These are phyloP conservation scores for Penicillium corylophilum DNA, from an alignment of 2,329 filamentous ascomycete genomes.

Conservation along the genomic window DNA sequence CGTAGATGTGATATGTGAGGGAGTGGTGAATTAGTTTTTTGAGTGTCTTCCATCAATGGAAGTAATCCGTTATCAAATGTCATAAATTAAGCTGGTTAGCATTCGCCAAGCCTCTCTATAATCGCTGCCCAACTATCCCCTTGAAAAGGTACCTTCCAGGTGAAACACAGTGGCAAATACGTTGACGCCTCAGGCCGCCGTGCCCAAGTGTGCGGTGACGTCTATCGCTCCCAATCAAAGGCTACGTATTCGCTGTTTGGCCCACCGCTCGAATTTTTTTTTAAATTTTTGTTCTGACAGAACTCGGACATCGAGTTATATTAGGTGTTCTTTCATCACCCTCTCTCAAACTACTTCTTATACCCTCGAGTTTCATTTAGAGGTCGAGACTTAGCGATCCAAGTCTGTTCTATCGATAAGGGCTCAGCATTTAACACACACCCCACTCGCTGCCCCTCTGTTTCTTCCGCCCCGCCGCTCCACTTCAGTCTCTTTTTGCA, in stretches of 20 bases:
- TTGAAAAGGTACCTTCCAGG: background rate
- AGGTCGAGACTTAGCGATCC: background rate
- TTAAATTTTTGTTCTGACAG: background rate
- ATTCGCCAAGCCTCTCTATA: too few species aligned
- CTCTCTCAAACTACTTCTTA: background rate
- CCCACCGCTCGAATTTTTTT: conserved; percentile 27
- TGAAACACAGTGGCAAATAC: conserved; percentile 2
- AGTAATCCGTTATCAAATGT: too few species aligned
- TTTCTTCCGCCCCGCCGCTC: conserved; percentile 29
- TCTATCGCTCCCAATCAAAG: conserved; percentile 24
- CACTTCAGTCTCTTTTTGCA: conserved; percentile 27
- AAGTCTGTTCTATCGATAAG: conserved; percentile 42
- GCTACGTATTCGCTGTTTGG: conserved; percentile 1
- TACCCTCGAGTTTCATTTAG: background rate
- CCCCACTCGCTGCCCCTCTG: conserved; percentile 25
- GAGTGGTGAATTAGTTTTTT: too few species aligned
- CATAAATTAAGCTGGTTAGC: too few species aligned
- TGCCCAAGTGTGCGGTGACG: conserved; percentile 26
- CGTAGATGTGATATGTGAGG: too few species aligned
- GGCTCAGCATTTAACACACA: conserved; percentile 25
- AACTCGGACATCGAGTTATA: background rate
- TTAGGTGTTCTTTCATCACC: background rate
- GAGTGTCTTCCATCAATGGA: too few species aligned
- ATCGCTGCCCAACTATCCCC: too few species aligned
- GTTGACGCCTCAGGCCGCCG: conserved; percentile 5